phyloP scores from a whole-genome alignment of 805 yeast genomes.

The Yamadazyma ubonensis region DNA sequence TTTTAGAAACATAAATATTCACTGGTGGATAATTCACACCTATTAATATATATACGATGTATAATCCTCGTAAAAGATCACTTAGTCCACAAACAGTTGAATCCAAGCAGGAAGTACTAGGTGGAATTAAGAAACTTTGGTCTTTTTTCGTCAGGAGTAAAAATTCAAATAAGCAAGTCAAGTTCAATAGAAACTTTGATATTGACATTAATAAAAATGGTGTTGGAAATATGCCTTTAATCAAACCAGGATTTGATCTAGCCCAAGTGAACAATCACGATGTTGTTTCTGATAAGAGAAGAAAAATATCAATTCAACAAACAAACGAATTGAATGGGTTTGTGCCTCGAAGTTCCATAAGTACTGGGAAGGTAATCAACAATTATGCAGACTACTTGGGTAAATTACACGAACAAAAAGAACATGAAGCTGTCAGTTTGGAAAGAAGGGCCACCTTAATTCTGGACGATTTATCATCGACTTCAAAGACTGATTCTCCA shows the following conservation, averaged over 20 bases:
- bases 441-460: slow-evolving; percentile 25
- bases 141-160: slow-evolving; percentile 12
- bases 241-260: background rate
- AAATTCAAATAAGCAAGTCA: slow-evolving; percentile 5
- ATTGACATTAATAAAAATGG: background rate
- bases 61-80: slow-evolving; percentile 16
- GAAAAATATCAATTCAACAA: slow-evolving; percentile 25
- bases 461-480: slow-evolving; percentile 4
- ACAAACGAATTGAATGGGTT: slow-evolving; percentile 8
- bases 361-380: slow-evolving; percentile 4
- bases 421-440: slow-evolving; percentile 19
- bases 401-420: slow-evolving; percentile 18
- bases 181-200: slow-evolving; percentile 1
- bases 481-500: slow-evolving; percentile 13
- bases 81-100: slow-evolving; percentile 19
- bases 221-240: background rate
- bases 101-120: background rate
- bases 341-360: slow-evolving; percentile 29
- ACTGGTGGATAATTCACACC: background rate
- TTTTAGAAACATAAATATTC: slow-evolving; percentile 6
- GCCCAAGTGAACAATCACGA: slow-evolving; percentile 7
- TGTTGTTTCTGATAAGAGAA: slow-evolving; percentile 26
- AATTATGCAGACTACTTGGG: slow-evolving; percentile 13
- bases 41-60: slow-evolving; percentile 1
- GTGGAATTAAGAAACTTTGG: slow-evolving; percentile 11